Percentiles rank a stretch among this genome's conserved stretches.
phyloP scores from a whole-genome alignment of 75 land plant species.

The Larix kaempferi region DNA sequence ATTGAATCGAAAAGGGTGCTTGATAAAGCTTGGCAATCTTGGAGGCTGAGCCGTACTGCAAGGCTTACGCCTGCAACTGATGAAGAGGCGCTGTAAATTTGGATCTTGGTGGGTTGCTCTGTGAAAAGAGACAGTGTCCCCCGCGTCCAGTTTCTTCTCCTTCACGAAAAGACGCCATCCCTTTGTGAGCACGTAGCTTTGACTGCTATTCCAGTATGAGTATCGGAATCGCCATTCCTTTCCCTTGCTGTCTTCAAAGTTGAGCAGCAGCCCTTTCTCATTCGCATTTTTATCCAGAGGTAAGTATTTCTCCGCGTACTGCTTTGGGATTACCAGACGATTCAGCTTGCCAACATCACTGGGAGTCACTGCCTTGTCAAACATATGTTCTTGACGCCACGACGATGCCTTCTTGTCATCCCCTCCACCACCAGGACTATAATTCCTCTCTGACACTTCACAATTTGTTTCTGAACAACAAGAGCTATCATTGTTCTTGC shows the following conservation, averaged over 20 bases:
- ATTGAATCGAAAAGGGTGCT: no score
- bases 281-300: constrained; percentile 41
- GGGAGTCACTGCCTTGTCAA: background rate
- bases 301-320: constrained; percentile 64
- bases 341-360: constrained; percentile 23
- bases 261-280: constrained; percentile 53
- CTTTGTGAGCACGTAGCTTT: constrained; percentile 74
- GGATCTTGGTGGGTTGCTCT: no score
- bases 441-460: no score
- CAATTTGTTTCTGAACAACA: no score
- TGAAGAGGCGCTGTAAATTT: no score
- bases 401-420: background rate
- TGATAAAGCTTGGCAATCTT: no score
- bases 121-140: no score
- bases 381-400: background rate
- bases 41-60: no score
- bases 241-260: constrained; percentile 48
- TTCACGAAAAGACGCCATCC: constrained; percentile 11
- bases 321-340: constrained; percentile 66
- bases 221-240: constrained; percentile 72
- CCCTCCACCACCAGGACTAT: no score
- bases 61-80: no score
- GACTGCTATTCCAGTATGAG: constrained; percentile 81
- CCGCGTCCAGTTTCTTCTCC: no score
- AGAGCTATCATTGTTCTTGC: no score